phyloP scores from a whole-genome alignment of 2,329 filamentous ascomycete species.

The Claviceps sorghi region DNA sequence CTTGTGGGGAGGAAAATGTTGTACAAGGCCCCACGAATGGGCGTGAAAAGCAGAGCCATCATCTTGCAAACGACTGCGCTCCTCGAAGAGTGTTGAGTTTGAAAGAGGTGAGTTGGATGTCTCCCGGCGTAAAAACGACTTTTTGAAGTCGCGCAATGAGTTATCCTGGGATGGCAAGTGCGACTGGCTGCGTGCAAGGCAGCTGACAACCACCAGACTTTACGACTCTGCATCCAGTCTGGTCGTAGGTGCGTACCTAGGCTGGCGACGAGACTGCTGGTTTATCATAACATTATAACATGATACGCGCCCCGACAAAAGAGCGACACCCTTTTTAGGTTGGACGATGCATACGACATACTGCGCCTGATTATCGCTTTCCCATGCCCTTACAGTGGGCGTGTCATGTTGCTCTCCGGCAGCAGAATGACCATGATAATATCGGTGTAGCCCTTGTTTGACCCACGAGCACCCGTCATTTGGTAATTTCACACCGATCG shows the following conservation, averaged over 20 bases:
- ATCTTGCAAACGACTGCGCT: not conserved
- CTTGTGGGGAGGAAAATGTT: not conserved
- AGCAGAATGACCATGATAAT: not conserved
- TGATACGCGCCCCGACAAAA: not conserved
- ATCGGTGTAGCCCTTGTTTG: not conserved
- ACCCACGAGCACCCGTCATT: not conserved
- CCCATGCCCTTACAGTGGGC: not conserved
- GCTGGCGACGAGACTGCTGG: too few species aligned
- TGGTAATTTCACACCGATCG: not conserved
- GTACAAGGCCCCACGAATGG: not conserved
- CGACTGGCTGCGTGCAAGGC: not conserved
- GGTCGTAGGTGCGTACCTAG: too few species aligned
- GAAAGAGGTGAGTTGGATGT: too few species aligned
- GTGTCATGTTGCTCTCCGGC: not conserved
- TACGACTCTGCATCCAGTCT: too few species aligned
- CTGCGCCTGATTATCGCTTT: not conserved
- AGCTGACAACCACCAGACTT: not conserved
- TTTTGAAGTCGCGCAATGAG: too few species aligned
- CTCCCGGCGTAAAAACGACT: too few species aligned
- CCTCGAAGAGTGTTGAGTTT: not conserved
- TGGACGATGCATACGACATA: not conserved
- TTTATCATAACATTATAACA: not conserved
- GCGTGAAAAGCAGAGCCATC: not conserved
- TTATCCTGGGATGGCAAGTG: not conserved
- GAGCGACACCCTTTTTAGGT: not conserved